Evolutionary conservation across 352 stramenopile species (phyloP), one percentile per base, ranked within the genome.

Genomic region (Globisporangium alternatum): DNA sequence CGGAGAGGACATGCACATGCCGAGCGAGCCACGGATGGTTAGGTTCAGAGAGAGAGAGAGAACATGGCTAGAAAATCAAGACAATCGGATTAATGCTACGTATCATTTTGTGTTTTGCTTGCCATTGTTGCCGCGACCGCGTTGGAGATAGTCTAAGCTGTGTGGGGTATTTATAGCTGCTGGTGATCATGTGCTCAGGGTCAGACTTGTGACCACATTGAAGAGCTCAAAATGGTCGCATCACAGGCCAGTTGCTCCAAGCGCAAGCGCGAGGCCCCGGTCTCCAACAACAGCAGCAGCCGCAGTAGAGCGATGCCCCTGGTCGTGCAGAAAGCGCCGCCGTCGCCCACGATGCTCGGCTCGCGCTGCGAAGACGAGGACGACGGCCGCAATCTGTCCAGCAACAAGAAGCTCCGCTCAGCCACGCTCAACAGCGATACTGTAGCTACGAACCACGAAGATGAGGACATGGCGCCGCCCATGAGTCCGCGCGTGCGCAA

Each of bases 401-500:
- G 9, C 39, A 30, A 22, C 33, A 53, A 28, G 37, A 47, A 52
- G 41, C 5, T 13, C 13, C 25, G 21, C 15, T 2, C 33, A 51
- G 37, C 37, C 25, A 60, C 17, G 4, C 49, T 1, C 55, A 35
- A 52, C 6, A 7, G 7, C 22, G 3, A 12, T 22, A 39, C 21
- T 22, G 35, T 15, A 43, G 25, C 37, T 37, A 49, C 15, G 21
- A 60, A 56, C 44, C 41, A 69, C 1, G 68, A 66, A 0, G 68
- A 69, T 5, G 65, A 71, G 56, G 67, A 67, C 41, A 60, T n/a
- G 8, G 55, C 71, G 21, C 68, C 52, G 17, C 64, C 76, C 1
- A 70, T 71, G 58, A 89, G 81, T 62, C 79, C 80, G 17, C 76
- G 81, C 25, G 83, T 94, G 49, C 77, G 83, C 31, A 89, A 82